Base-by-base conservation (phyloP, 2,329 filamentous ascomycete genomes). In the Magnaporthiopsis incrustans region DNA sequence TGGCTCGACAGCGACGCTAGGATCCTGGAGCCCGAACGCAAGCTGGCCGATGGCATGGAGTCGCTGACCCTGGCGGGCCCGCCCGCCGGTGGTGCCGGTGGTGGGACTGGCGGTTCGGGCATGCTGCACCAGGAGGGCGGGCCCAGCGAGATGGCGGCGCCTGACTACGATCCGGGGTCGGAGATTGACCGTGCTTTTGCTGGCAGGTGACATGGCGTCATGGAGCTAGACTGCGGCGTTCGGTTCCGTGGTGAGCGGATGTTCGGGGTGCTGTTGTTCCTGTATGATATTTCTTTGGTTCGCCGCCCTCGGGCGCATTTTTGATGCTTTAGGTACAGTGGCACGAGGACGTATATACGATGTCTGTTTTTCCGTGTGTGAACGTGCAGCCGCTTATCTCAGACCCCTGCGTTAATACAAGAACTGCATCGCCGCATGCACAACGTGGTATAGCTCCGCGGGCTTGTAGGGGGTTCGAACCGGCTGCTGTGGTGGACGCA, bases 1-100 rank as follows among this genome's bases (percentile, higher is more conserved):
- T 95, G 90, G 89, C 76, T 94, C 69, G 90, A 94, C 70, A 89
- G 89, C 69, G 87, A 91, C 64, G 83, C 85, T 62, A 79, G 86
- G 63, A 77, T 94, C 60, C 74, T 94, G 62, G 83, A 89, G 75
- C 90, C 90, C 0, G 85, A 89, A 76, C 82, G 79, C 70, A 77
- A 25, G 61, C 61, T 63, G 32, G 32, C 61, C 3, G 61, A 63
- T 5, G 61, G 61, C 22, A 59, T 76, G 38, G 70, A 73, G 0
- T 71, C 65, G 10, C 69, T 70, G 56, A 69, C 72, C 14, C n/a
- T 59, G n/a, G 22, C 57, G 56, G 60, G 53, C 27, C n/a, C 18
- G 58, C 33, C 27, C 22, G 26, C 4, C 89, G 75, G 82, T 79
- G 69, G 77, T 26, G n/a, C 4, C 11, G 32, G 22, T 73, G 1